These are phyloP conservation scores for Vanderwaltozyma verrucispora DNA, from an alignment of 805 yeast genomes.

Conservation along the genomic window DNA sequence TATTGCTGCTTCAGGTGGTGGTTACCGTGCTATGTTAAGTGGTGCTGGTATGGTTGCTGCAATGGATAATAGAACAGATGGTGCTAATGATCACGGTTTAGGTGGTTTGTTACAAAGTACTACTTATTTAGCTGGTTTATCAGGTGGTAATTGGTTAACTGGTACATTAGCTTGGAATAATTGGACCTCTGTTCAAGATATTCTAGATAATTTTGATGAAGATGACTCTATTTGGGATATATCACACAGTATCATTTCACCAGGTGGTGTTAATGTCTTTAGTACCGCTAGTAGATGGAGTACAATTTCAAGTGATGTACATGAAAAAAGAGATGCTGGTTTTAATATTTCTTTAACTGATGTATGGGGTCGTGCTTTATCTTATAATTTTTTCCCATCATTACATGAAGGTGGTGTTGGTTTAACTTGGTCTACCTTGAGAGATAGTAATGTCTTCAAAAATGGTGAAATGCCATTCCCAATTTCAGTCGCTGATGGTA, in stretches of 20 bases:
- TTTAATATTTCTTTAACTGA: slow-evolving; percentile 59
- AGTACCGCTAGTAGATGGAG: slow-evolving; percentile 44
- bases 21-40: slow-evolving; percentile 77
- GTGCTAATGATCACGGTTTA: slow-evolving; percentile 44
- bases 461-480: slow-evolving; percentile 66
- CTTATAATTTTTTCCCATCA: slow-evolving; percentile 62
- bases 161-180: slow-evolving; percentile 61
- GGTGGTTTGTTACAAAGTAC: slow-evolving; percentile 69
- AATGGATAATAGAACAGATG: slow-evolving; percentile 63
- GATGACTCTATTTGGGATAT: slow-evolving; percentile 57
- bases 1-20: slow-evolving; percentile 73
- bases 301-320: slow-evolving; percentile 43
- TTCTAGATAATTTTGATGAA: slow-evolving; percentile 31
- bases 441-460: slow-evolving; percentile 51
- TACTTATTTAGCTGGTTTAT: slow-evolving; percentile 64
- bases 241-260: slow-evolving; percentile 47
- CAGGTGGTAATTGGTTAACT: slow-evolving; percentile 82
- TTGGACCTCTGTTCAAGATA: slow-evolving; percentile 60
- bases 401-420: slow-evolving; percentile 54
- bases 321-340: slow-evolving; percentile 52
- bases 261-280: slow-evolving; percentile 54
- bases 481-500: slow-evolving; percentile 54
- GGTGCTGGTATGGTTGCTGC: slow-evolving; percentile 84
- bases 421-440: slow-evolving; percentile 47
- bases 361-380: slow-evolving; percentile 69